phyloP scores from a whole-genome alignment of 768 basidiomycete species.

The Leccinum sublutescens region DNA sequence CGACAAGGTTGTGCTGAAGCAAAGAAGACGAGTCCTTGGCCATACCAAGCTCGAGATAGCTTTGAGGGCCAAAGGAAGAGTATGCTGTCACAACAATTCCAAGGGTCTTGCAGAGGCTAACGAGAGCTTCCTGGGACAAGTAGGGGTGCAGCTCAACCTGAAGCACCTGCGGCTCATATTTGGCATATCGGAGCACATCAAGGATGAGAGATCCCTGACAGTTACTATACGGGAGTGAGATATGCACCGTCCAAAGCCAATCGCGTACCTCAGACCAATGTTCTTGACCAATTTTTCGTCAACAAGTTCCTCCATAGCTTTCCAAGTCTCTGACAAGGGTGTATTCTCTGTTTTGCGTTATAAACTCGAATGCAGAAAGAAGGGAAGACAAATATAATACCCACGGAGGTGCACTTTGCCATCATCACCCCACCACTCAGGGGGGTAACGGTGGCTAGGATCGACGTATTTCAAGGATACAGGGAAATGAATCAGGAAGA shows the following conservation, averaged over 20 bases:
- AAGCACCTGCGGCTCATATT: conserved; percentile 53
- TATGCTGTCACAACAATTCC: conserved; percentile 55
- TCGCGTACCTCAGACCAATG: conserved; percentile 67
- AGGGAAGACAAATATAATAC: conserved; percentile 14
- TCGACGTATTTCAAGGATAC: conserved; percentile 80
- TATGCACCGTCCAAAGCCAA: not conserved
- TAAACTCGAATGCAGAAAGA: not conserved
- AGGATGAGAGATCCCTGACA: conserved; percentile 67
- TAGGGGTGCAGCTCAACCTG: conserved; percentile 64
- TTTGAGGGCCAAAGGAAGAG: conserved; percentile 53
- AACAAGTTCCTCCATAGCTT: conserved; percentile 75
- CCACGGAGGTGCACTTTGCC: conserved; percentile 63
- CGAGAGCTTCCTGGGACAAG: conserved; percentile 47
- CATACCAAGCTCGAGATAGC: conserved; percentile 65
- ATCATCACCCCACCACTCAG: conserved; percentile 79
- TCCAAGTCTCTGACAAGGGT: conserved; percentile 82
- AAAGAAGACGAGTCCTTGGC: conserved; percentile 52
- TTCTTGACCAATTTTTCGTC: conserved; percentile 70
- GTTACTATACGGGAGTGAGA: conserved; percentile 48
- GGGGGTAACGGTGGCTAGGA: conserved; percentile 71
- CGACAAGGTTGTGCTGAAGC: conserved; percentile 47
- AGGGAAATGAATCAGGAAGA: conserved; percentile 86
- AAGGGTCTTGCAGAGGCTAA: conserved; percentile 42
- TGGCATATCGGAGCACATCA: conserved; percentile 79
- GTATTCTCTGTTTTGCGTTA: conserved; percentile 46